Evolutionary conservation across 345 rosid genomes (phyloP), one percentile per base, ranked within the genome.

Genomic region (Camelina neglecta): DNA sequence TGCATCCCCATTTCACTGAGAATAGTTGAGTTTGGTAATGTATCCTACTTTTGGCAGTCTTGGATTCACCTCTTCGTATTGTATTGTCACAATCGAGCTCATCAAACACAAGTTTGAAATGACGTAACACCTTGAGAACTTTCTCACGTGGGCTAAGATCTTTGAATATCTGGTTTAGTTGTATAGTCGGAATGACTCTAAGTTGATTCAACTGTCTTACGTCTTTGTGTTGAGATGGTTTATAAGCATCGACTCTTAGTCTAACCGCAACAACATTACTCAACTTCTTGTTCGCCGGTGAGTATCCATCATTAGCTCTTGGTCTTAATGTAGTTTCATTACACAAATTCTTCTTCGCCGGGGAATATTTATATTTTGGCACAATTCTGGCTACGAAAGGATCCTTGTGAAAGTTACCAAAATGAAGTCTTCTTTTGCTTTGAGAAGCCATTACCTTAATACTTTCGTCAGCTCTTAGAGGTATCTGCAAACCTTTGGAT

Each of bases 1-100:
- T 54, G 80, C 64, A 77, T 84, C 53, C 51, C 33, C 33, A 23
- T n/a, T 15, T 41, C 24, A 11, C 5, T 26, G 42, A 76, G 35
- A 18, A 33, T 11, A 11, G 1, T 13, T 70, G 4, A 5, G 70
- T 29, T 1, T 18, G 1, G 38, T 10, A 76, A 33, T 69, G 59
- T 33, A 56, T 21, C 18, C 36, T 64, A 12, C 26, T 23, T 7
- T 15, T 48, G 11, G 26, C 24, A 53, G 20, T 16, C 42, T 38
- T 53, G 7, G 61, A 16, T 58, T 3, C 35, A 11, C 55, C 62
- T n/a, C 8, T 8, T 4, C 67, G 21, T 16, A 38, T 42, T 44
- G 70, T 8, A 42, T 55, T 55, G 12, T 45, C 45, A 12, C n/a
- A 4, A 6, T 61, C 31, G 5, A 76, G 16, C n/a, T 56, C 35